Evolutionary conservation across 2,329 filamentous ascomycete genomes (phyloP), one percentile per base, ranked within the genome.

Genomic region (Ophiostoma piceae): DNA sequence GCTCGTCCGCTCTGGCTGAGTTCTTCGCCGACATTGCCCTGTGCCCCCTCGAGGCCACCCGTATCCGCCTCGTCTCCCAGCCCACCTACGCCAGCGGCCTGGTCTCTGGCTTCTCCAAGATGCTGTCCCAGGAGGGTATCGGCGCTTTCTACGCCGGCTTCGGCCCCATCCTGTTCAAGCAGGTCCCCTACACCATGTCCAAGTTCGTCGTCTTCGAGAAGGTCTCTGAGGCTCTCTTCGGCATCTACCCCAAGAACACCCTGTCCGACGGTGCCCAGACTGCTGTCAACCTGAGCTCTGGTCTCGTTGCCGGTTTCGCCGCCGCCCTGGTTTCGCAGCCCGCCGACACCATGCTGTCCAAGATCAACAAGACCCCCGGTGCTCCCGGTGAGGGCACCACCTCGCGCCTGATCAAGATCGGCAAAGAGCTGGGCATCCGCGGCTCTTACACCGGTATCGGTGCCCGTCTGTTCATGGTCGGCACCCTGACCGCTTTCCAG

Each of bases 171-270:
- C 82, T 90, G 76, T 90, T 91, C 85, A 91, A 91, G 83, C 89
- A 92, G 85, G 87, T 94, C 76, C 91, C 91, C 74, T 94, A 94
- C 85, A 94, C 91, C 79, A 92, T 93, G 89, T 84, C 91, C 85
- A 93, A 93, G 84, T 94, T 94, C 83, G 91, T 92, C 81, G 91
- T 92, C 76, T 93, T 87, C 85, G 91, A 94, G 83, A 92, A 92
- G 85, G 89, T 91, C 76, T 83, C 86, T 75, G 90, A 93, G 83
- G 75, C 83, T 74, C 79, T 89, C 82, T 92, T 87, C 84, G 77
- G 80, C 75, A 74, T 78, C 70, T 78, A 90, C 77, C 88, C 91
- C 84, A 92, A 92, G 85, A 80, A 82, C 76, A 84, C 82, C 72
- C 82, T 89, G 76, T 88, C 87, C 76, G 80, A 84, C 77, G 83